Evolutionary conservation across 139 green algal species (phyloP), one percentile per base, ranked within the genome.

Genomic region (Raphidocelis subcapitata): DNA sequence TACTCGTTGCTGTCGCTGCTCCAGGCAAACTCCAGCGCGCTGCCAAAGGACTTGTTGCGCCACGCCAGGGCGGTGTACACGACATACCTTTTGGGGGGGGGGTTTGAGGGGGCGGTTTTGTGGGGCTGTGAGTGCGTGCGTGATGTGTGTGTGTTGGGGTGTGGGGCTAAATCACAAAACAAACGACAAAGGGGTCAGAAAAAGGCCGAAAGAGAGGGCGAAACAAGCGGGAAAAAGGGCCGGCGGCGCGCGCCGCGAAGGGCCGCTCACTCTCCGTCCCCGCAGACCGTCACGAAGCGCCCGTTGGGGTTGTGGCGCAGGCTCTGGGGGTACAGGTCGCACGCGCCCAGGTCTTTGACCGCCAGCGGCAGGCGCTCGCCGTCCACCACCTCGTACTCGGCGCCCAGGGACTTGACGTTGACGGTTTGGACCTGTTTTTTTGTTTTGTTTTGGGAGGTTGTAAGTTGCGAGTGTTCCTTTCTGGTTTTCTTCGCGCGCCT

Each of bases 1-100:
- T 89, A 99, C 52, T 96, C 90, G 64, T 88, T 96, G 37, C 85
- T 85, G 74, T 99, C 96, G 2, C 81, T 71, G 56, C 86, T 91
- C 96, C 96, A 99, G 20, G 88, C 92, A 84, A 99, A 98, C 72
- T 99, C 94, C 41, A 95, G 80, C 0, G 90, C 85, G 21, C 37
- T 72, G 26, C 96, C 96, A 75, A 98, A 99, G 21, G 79, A 87
- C 86, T 98, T 98, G 87, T 99, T 99, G n/a, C 96, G 85, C 96
- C 96, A 99, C 0, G 96, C 96, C 33, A 99, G 85, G 0, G 96
- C 96, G 1, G 96, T 99, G 90, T 99, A 99, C 73, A 99, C 94
- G 55, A 99, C 92, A 76, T 97, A 99, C n/a, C n/a, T n/a, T n/a
- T n/a, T n/a, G n/a, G n/a, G n/a, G n/a, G n/a, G n/a, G n/a, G n/a